phyloP scores from a whole-genome alignment of 225 moss, liverwort and hornwort species.

The Bryoerythrophyllum caledonicum region DNA sequence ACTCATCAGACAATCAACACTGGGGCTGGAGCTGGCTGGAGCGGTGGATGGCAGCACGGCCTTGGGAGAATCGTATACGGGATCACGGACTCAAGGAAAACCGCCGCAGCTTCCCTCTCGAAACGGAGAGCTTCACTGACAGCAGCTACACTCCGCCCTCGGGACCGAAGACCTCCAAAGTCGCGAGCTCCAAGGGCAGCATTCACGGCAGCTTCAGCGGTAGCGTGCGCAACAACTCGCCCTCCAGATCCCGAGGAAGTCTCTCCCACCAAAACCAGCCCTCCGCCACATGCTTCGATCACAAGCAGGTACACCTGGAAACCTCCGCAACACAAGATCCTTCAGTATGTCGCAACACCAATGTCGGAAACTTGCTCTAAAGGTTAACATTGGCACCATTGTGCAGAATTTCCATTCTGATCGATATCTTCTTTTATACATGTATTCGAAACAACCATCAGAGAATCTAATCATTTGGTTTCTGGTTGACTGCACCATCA shows the following conservation, averaged over 20 bases:
- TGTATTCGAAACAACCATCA: too few relatives aligned
- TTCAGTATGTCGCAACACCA: too few relatives aligned
- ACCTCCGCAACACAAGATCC: background rate
- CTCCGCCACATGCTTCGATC: background rate
- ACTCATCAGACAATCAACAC: conserved; percentile 58
- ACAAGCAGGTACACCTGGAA: conserved; percentile 3
- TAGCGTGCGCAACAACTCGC: conserved; percentile 30
- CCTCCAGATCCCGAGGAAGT: conserved; percentile 23
- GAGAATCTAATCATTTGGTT: background rate
- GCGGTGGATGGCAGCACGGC: conserved; percentile 85
- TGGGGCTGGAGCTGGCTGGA: conserved; percentile 96
- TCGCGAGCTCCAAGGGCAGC: conserved; percentile 14
- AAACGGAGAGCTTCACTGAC: conserved; percentile 18
- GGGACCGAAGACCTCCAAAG: background rate
- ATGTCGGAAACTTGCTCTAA: background rate
- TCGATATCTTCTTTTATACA: too few relatives aligned
- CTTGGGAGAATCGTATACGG: conserved; percentile 72
- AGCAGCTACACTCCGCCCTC: conserved; percentile 4
- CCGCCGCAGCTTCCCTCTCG: background rate
- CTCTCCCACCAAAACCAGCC: conserved; percentile 15
- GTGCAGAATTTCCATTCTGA: too few relatives aligned
- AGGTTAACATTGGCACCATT: too few relatives aligned
- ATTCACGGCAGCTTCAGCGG: conserved; percentile 16
- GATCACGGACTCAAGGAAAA: conserved; percentile 20
- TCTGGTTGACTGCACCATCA: background rate